These are phyloP conservation scores for Whalleya microplaca DNA, from an alignment of 2,329 filamentous ascomycete genomes.

Conservation along the genomic window DNA sequence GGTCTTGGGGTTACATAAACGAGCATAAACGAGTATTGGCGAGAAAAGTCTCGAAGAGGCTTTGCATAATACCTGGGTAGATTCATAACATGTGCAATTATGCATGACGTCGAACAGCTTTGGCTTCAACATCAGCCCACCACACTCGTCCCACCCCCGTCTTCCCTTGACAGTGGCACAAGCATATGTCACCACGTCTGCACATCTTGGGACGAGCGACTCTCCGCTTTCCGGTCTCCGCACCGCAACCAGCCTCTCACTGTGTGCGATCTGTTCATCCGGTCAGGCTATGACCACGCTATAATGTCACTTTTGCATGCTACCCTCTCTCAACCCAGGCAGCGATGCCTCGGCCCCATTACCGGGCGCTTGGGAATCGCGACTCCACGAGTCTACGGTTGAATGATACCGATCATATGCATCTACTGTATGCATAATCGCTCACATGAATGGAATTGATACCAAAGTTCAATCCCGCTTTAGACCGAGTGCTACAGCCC, in stretches of 20 bases:
- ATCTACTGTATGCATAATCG: slow-evolving; percentile 9
- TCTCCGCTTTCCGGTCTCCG: background rate
- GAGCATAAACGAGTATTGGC: too few species aligned
- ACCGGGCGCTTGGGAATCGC: slow-evolving; percentile 16
- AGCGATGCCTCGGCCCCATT: slow-evolving; percentile 9
- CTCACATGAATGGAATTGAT: slow-evolving; percentile 14
- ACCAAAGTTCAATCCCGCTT: slow-evolving; percentile 1
- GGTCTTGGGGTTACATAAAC: background rate
- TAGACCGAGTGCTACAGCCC: background rate
- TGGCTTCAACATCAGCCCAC: background rate
- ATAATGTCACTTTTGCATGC: slow-evolving; percentile 29
- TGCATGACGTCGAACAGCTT: background rate
- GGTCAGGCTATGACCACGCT: slow-evolving; percentile 29
- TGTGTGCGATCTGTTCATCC: slow-evolving; percentile 5
- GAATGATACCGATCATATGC: slow-evolving; percentile 19
- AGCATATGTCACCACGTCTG: background rate
- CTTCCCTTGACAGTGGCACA: background rate
- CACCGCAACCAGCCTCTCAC: slow-evolving; percentile 1
- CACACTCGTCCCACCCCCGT: background rate
- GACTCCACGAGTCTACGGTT: slow-evolving; percentile 10
- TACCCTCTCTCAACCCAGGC: slow-evolving; percentile 4
- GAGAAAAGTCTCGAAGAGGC: too few species aligned
- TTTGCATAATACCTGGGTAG: background rate
- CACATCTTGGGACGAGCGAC: background rate
- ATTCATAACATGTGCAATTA: background rate